These are phyloP conservation scores for Fulvia fulva DNA, from an alignment of 2,329 filamentous ascomycete species.

Conservation along the genomic window DNA sequence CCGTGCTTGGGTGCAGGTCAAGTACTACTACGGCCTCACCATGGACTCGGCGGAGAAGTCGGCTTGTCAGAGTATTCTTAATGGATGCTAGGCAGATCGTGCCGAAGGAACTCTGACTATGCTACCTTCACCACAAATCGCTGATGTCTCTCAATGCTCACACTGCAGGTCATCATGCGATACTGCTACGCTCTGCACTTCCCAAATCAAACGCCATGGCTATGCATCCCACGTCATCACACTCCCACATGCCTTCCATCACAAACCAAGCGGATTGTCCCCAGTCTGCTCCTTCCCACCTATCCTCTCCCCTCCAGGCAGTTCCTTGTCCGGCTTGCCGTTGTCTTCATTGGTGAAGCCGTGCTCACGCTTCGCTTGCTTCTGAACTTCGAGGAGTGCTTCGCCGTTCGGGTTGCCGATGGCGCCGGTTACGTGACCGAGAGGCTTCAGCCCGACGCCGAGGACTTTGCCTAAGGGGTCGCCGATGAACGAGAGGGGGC, in stretches of 20 bases:
- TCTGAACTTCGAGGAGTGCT: conserved; percentile 24
- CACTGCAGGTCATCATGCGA: too few species aligned
- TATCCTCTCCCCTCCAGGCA: conserved; percentile 30
- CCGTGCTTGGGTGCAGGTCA: conserved; percentile 72
- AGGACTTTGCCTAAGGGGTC: conserved; percentile 35
- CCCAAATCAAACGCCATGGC: not conserved
- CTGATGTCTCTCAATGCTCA: too few species aligned
- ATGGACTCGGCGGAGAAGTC: conserved; percentile 68
- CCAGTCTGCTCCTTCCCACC: conserved; percentile 35
- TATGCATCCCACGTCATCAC: not conserved
- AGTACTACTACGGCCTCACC: conserved; percentile 65
- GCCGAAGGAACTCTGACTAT: not conserved
- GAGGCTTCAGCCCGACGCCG: conserved; percentile 27
- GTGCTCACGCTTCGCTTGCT: conserved; percentile 23
- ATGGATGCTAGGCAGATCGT: conserved; percentile 52
- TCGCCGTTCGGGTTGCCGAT: conserved; percentile 31
- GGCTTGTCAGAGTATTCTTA: conserved; percentile 47
- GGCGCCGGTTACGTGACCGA: conserved; percentile 30
- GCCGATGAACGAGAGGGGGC: conserved; percentile 31
- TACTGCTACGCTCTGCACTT: too few species aligned
- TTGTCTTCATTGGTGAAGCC: conserved; percentile 23
- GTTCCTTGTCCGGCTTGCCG: conserved; percentile 22
- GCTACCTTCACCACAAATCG: too few species aligned
- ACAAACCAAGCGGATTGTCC: conserved; percentile 35
- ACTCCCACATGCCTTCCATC: not conserved